Base-by-base conservation (phyloP, 495 filamentous ascomycete genomes). In the Astrocystis sublimbata region DNA sequence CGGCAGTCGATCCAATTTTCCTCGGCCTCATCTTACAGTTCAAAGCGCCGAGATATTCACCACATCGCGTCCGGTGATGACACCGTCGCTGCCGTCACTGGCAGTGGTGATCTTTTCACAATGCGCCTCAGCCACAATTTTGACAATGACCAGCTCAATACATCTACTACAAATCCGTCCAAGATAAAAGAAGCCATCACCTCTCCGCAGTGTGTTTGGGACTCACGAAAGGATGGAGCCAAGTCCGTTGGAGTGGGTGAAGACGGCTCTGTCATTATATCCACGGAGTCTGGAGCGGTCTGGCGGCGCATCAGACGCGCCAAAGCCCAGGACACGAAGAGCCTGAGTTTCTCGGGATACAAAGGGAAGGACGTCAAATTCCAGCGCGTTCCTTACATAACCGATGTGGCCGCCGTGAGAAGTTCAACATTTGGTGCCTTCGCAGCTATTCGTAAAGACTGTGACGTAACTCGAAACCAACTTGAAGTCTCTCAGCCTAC, bases 201-300 rank as follows among this genome's bases (percentile, higher is more conserved):
- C 3, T 63, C 77, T 17, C 89, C 92, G 12, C 81, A 89, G 49
- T 84, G 89, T 54, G 88, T 96, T 33, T 98, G 94, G 94, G 93
- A 90, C 65, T 86, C 85, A 3, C 85, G 90, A 58, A 96, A 96
- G 83, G 92, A 85, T 61, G 82, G 91, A 10, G 93, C 89, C 8
- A 84, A 82, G 62, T 96, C 96, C 65, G 89, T 96, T 17, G 90
- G 86, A 62, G 88, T 98, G 5, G 91, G 92, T 13, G 91, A 96
- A 71, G 90, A 97, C 78, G 96, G 92, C 6, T 96, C 92, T 2
- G 91, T 98, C 61, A 96, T 98, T 60, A 86, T 98, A 60, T 93
- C 91, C 65, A 98, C 94, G 1, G 82, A 91, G 59, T 92, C 91
- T 36, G 94, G 94, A 6, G 93, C 90, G 45, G 93, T 97, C 1